These are phyloP conservation scores for Fusarium buharicum DNA, from an alignment of 2,329 filamentous ascomycete species.

Conservation along the genomic window DNA sequence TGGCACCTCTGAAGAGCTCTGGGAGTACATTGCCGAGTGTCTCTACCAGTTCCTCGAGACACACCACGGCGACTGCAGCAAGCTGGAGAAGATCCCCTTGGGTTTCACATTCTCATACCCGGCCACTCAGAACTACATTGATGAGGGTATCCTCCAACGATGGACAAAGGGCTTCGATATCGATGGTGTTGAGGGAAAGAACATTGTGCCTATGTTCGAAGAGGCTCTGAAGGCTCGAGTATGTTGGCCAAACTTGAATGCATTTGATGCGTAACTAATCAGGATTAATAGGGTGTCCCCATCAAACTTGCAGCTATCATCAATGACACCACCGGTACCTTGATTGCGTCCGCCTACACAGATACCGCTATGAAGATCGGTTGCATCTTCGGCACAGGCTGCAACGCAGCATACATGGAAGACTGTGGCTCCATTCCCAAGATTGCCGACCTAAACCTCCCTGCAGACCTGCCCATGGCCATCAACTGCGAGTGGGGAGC, in stretches of 20 bases:
- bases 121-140: constrained; percentile 91
- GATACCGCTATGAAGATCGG: constrained; percentile 92
- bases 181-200: constrained; percentile 86
- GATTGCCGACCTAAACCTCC: constrained; percentile 89
- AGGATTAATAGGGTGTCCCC: constrained; percentile 74
- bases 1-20: constrained; percentile 84
- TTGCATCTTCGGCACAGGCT: constrained; percentile 98
- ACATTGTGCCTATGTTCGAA: constrained; percentile 90
- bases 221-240: constrained; percentile 72
- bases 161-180: constrained; percentile 99
- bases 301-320: constrained; percentile 94
- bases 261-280: constrained; percentile 16
- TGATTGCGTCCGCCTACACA: constrained; percentile 98
- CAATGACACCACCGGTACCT: constrained; percentile 96
- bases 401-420: constrained; percentile 99
- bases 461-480: constrained; percentile 84
- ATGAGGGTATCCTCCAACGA: constrained; percentile 89
- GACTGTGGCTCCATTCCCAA: constrained; percentile 91
- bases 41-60: constrained; percentile 89
- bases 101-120: constrained; percentile 98
- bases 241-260: constrained; percentile 21
- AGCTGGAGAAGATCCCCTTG: constrained; percentile 75
- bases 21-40: constrained; percentile 95
- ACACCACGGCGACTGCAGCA: constrained; percentile 75
- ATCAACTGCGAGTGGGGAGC: constrained; percentile 99